Evolutionary conservation across 1,139 yeast genomes (phyloP), one percentile per base, ranked within the genome.

Genomic region (Barnettozyma hawaiiensis): DNA sequence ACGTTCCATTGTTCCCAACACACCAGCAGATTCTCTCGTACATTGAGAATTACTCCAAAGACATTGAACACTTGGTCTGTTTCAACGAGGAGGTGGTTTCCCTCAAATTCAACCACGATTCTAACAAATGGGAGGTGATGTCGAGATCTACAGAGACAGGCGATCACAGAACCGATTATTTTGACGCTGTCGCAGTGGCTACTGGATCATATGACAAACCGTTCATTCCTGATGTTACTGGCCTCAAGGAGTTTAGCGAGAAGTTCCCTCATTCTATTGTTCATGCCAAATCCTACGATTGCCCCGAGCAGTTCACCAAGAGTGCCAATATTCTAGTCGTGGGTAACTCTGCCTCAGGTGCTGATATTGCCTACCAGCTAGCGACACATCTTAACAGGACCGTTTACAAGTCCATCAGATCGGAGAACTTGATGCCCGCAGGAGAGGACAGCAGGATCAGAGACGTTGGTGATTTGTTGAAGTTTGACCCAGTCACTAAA

Each of bases 131-230:
- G 59, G 71, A 68, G 43, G 69, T 69, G 31, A 61, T 65, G 9
- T 46, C 53, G 15, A 45, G 49, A 43, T 31, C 39, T 9, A 38
- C 48, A n/a, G 48, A 51, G 3, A 66, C 47, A 6, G 23, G 59
- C 53, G 44, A 46, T 42, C 39, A 64, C 53, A 47, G 57, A 46
- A 40, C 50, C 56, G 45, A 53, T 6, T 31, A 31, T 16, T 76
- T 67, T 50, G 81, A 76, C 53, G 72, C 73, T 10, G 69, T 76
- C 8, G 71, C 77, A 8, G 59, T 76, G 14, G 75, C 81, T 2
- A 70, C 70, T 36, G 83, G 84, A 12, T 81, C 76, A 48, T 78
- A 74, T 53, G 70, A 72, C 20, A 69, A 69, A 11, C 81, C 82
- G 2, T 64, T 57, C 45, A 62, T 74, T 31, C 83, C 83, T 3